phyloP scores from a whole-genome alignment of 2,329 filamentous ascomycete genomes.

The Penicillium janthinellum region DNA sequence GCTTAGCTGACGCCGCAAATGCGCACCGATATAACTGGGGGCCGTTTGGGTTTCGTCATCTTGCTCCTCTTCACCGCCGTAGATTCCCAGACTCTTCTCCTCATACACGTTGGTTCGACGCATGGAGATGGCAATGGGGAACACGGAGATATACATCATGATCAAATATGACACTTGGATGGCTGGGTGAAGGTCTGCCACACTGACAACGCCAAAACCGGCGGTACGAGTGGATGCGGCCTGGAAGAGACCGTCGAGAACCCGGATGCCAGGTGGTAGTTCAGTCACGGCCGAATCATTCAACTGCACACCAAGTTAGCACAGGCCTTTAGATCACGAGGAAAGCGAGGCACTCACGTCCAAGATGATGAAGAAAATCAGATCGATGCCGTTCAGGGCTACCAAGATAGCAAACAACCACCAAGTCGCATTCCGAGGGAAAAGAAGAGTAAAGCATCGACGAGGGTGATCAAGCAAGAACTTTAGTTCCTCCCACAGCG shows the following conservation, averaged over 20 bases:
- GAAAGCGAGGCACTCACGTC: conserved; percentile 62
- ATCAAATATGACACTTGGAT: conserved; percentile 93
- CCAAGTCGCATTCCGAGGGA: conserved; percentile 89
- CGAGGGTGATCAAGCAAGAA: conserved; percentile 94
- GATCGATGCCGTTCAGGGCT: conserved; percentile 77
- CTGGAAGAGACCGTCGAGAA: conserved; percentile 88
- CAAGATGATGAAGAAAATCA: conserved; percentile 89
- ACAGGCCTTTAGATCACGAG: background rate
- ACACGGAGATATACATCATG: conserved; percentile 99
- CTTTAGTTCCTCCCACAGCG: conserved; percentile 83
- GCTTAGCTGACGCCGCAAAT: conserved; percentile 88
- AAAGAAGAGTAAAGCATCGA: conserved; percentile 92
- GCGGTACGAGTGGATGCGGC: conserved; percentile 87
- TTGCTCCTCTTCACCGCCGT: conserved; percentile 64
- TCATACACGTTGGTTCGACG: conserved; percentile 96
- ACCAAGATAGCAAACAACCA: conserved; percentile 90
- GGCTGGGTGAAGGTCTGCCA: conserved; percentile 78
- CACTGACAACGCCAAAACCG: conserved; percentile 79
- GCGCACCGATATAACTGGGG: conserved; percentile 83
- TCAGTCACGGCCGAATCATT: conserved; percentile 68
- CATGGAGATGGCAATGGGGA: conserved; percentile 93
- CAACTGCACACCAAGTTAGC: conserved; percentile 54
- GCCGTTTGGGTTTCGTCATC: conserved; percentile 58
- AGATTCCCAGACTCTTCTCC: conserved; percentile 67
- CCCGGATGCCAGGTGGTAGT: conserved; percentile 71